These are phyloP conservation scores for Tephrocybe sp. DNA, from an alignment of 768 basidiomycete species.

Conservation along the genomic window DNA sequence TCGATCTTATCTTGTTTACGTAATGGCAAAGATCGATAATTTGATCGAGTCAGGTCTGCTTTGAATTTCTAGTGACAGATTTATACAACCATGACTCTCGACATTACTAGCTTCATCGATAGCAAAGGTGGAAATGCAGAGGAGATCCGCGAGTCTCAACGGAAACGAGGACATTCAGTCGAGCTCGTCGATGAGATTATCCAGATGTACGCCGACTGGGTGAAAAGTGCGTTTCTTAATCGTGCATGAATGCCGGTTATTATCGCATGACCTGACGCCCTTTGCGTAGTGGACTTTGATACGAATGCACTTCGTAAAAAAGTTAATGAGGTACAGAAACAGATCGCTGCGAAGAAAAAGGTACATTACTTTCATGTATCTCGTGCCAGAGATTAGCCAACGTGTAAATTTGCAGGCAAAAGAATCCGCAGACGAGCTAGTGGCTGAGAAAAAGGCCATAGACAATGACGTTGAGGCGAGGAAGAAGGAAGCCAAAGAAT, in stretches of 20 bases:
- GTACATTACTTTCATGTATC: slow-evolving; percentile 31
- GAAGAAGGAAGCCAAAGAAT: slow-evolving; percentile 75
- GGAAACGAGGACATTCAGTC: slow-evolving; percentile 84
- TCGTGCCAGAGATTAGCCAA: not conserved
- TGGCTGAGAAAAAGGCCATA: slow-evolving; percentile 80
- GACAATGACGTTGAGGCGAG: slow-evolving; percentile 79
- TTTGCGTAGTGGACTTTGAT: slow-evolving; percentile 85
- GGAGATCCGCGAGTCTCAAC: slow-evolving; percentile 88
- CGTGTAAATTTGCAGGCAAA: slow-evolving; percentile 63
- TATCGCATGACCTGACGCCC: too few species aligned
- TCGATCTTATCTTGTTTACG: slow-evolving; percentile 16
- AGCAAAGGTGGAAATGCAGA: slow-evolving; percentile 91
- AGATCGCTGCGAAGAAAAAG: slow-evolving; percentile 94
- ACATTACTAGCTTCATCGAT: slow-evolving; percentile 78
- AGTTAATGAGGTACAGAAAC: slow-evolving; percentile 90
- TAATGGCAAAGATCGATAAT: slow-evolving; percentile 6
- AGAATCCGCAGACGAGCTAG: slow-evolving; percentile 84
- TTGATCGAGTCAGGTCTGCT: slow-evolving; percentile 14
- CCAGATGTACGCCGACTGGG: slow-evolving; percentile 90
- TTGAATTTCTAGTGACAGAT: too few species aligned
- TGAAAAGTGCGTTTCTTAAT: slow-evolving; percentile 69
- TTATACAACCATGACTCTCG: slow-evolving; percentile 85
- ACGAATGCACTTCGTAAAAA: slow-evolving; percentile 75
- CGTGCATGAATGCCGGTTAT: slow-evolving; percentile 3
- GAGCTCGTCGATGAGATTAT: slow-evolving; percentile 95